Evolutionary conservation across 1,139 yeast genomes (phyloP).

Genomic region (Diutina siamensis): DNA sequence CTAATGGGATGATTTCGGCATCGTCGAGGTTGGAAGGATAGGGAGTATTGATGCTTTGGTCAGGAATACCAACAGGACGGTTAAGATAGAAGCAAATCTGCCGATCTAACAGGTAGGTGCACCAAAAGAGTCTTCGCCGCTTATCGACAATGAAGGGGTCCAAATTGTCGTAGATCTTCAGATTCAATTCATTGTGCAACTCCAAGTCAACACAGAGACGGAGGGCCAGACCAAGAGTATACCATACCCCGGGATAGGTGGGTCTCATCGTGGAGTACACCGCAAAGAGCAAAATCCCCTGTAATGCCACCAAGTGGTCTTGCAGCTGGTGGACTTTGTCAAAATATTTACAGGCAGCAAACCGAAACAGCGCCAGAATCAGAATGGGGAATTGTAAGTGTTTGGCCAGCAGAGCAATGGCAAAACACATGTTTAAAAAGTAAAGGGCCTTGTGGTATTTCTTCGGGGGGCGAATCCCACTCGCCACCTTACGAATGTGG

Average conservation of each 20-base stretch:
- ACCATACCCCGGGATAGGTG: conserved; percentile 87
- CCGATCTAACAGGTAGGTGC: conserved; percentile 74
- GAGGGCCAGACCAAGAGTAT: conserved; percentile 69
- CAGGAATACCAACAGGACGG: conserved; percentile 67
- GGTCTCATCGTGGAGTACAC: conserved; percentile 68
- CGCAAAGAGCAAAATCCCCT: conserved; percentile 58
- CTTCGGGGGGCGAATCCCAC: conserved; percentile 24
- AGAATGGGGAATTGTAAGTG: conserved; percentile 59
- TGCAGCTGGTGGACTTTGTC: conserved; percentile 47
- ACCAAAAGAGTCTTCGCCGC: conserved; percentile 78
- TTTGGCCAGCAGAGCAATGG: conserved; percentile 68
- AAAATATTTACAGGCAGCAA: conserved; percentile 52
- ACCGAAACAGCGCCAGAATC: conserved; percentile 60
- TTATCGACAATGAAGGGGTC: conserved; percentile 54
- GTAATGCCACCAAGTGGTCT: conserved; percentile 60
- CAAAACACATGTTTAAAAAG: conserved; percentile 65
- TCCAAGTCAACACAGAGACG: conserved; percentile 78
- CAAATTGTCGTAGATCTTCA: conserved; percentile 9
- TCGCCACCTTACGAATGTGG: conserved; percentile 2
- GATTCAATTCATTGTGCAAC: conserved; percentile 47
- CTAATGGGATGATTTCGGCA: conserved; percentile 31
- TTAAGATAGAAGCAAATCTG: conserved; percentile 66
- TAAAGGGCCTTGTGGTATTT: conserved; percentile 35
- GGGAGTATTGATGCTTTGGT: conserved; percentile 49
- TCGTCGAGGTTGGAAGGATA: conserved; percentile 74